Conservation (phyloP, 768 basidiomycete species). For the Psilocybe subaeruginosa region DNA sequence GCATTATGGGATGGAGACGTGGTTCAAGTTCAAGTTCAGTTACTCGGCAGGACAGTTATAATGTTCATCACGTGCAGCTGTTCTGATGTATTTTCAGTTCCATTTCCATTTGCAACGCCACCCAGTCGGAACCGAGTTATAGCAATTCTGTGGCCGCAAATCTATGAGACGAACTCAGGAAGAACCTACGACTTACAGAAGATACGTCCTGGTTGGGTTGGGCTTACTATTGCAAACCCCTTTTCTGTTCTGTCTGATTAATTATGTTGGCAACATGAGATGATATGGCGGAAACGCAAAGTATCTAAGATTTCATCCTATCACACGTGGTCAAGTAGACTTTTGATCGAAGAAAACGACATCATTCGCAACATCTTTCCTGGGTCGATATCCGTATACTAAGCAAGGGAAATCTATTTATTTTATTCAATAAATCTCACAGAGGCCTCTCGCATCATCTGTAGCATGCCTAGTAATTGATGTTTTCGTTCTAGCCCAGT, state of each 20-base stretch:
- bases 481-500: too few species aligned
- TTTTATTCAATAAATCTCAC: too few species aligned
- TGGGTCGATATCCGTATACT: too few species aligned
- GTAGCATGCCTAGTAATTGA: too few species aligned
- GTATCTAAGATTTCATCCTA: slow-evolving; percentile 63
- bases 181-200: slow-evolving; percentile 61
- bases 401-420: too few species aligned
- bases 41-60: too few species aligned
- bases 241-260: slow-evolving; percentile 83
- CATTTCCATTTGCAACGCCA: slow-evolving; percentile 67
- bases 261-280: slow-evolving; percentile 81
- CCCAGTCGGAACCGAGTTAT: slow-evolving; percentile 54
- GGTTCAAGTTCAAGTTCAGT: not conserved
- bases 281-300: slow-evolving; percentile 65
- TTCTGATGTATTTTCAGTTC: slow-evolving; percentile 2
- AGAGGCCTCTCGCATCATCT: too few species aligned
- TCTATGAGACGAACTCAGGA: slow-evolving; percentile 47
- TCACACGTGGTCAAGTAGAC: too few species aligned
- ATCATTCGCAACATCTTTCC: too few species aligned
- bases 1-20: slow-evolving; percentile 20
- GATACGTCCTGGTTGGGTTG: slow-evolving; percentile 70
- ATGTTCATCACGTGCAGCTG: not conserved
- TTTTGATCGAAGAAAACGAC: too few species aligned
- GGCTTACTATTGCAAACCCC: slow-evolving; percentile 51
- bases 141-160: not conserved